phyloP scores from a whole-genome alignment of 352 stramenopile genomes.

The Globisporangium carolinianum region DNA sequence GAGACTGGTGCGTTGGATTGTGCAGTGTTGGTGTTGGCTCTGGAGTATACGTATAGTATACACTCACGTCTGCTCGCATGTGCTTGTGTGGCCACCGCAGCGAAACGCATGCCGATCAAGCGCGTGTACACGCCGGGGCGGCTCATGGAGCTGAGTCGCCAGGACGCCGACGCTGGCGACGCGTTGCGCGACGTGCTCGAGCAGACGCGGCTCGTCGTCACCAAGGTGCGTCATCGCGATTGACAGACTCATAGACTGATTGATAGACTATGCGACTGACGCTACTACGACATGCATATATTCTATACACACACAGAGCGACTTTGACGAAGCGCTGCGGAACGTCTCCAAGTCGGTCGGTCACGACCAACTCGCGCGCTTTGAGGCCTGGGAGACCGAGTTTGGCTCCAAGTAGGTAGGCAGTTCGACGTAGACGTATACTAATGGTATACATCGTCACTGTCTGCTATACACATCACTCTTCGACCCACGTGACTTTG shows the following conservation, averaged over 20 bases:
- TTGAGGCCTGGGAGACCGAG: slow-evolving; percentile 37
- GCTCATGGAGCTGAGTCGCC: slow-evolving; percentile 35
- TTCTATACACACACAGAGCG: slow-evolving; percentile 4
- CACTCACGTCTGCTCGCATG: no score
- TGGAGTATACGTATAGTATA: no score
- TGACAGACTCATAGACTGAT: not conserved
- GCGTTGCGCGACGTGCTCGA: slow-evolving; percentile 34
- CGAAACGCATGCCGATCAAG: slow-evolving; percentile 16
- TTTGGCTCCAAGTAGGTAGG: slow-evolving; percentile 29
- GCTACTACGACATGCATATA: slow-evolving; percentile 2
- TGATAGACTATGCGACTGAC: not conserved
- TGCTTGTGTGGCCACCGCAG: not conserved
- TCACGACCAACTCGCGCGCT: slow-evolving; percentile 35
- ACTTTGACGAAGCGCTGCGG: slow-evolving; percentile 26
- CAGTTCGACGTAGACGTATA: not conserved
- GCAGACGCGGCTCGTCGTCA: slow-evolving; percentile 52
- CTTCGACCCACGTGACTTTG: slow-evolving; percentile 59
- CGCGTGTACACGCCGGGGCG: slow-evolving; percentile 14
- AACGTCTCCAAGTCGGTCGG: slow-evolving; percentile 53
- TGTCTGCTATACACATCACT: slow-evolving; percentile 9
- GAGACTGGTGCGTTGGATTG: slow-evolving; percentile 30
- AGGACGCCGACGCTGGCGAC: slow-evolving; percentile 32
- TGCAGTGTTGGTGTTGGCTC: no score
- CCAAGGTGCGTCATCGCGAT: slow-evolving; percentile 24
- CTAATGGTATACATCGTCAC: not conserved